Evolutionary conservation across 2,329 filamentous ascomycete species (phyloP).

Genomic region (Trichoderma brevicompactum): DNA sequence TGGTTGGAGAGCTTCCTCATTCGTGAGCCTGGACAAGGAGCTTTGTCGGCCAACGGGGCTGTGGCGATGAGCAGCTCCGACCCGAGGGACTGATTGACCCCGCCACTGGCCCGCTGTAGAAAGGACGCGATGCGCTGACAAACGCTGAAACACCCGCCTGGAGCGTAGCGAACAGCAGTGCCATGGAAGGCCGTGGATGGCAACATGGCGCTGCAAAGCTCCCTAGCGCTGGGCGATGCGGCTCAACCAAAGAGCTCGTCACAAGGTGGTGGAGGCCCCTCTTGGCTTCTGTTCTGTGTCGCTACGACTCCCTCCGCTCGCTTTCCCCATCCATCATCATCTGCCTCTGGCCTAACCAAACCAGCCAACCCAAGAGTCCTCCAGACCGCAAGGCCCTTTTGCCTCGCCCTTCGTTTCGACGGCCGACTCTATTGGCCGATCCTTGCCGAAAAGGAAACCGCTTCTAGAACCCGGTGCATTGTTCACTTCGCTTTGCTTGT

Average conservation of each 20-base stretch:
- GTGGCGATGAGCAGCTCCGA: background rate
- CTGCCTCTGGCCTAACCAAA: slow-evolving; percentile 9
- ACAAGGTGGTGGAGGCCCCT: background rate
- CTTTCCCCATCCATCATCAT: background rate
- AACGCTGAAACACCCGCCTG: slow-evolving; percentile 13
- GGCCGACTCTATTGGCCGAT: slow-evolving; percentile 2
- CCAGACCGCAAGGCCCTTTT: background rate
- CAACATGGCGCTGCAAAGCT: background rate
- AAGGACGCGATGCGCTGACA: slow-evolving; percentile 20
- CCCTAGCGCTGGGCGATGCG: slow-evolving; percentile 18
- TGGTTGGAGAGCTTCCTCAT: too few relatives aligned
- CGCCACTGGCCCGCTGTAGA: background rate
- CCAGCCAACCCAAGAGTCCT: background rate
- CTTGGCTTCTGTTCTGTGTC: background rate
- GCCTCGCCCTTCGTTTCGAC: slow-evolving; percentile 8
- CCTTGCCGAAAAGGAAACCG: slow-evolving; percentile 2
- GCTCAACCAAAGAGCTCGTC: slow-evolving; percentile 21
- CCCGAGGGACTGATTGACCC: slow-evolving; percentile 10
- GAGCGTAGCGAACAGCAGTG: background rate
- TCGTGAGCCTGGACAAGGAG: too few relatives aligned
- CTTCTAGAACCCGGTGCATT: slow-evolving; percentile 4
- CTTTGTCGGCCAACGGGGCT: too few relatives aligned
- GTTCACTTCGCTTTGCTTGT: background rate
- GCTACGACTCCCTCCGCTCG: background rate
- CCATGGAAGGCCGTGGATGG: background rate